Percentiles rank a stretch among this genome's conserved stretches.
Conservation (phyloP, 2,329 filamentous ascomycete species). For the Claviceps lovelessii region DNA sequence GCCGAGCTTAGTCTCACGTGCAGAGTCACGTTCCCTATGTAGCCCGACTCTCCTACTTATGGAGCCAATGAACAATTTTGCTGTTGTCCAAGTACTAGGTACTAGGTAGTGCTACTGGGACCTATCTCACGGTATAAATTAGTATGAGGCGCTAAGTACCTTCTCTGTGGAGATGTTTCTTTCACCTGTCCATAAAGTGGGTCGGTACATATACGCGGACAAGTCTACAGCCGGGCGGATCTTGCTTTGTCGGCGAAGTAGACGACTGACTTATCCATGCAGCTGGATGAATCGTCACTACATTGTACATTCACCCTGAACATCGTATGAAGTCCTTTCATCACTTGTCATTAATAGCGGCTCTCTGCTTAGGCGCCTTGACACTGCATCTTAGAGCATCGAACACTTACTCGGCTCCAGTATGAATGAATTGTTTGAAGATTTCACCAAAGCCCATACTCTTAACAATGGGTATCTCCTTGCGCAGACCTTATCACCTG, state of each 20-base stretch:
- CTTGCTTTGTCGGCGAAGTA: neutral
- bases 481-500: constrained; percentile 60
- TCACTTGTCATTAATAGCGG: neutral
- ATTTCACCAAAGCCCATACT: constrained; percentile 57
- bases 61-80: neutral
- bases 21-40: neutral
- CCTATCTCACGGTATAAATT: too few species aligned
- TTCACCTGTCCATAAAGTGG: too few species aligned
- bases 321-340: neutral
- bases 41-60: neutral
- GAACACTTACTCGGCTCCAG: constrained; percentile 6
- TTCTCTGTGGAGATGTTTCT: too few species aligned
- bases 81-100: too few species aligned
- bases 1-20: constrained; percentile 4
- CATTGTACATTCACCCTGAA: neutral
- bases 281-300: neutral
- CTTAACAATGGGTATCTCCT: constrained; percentile 56
- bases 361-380: neutral
- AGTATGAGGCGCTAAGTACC: too few species aligned
- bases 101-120: too few species aligned
- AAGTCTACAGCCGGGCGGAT: neutral
- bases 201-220: neutral
- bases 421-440: constrained; percentile 62
- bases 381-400: neutral
- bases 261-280: neutral